Conservation (phyloP, 306 rosid species). For the Castanea mollissima region DNA sequence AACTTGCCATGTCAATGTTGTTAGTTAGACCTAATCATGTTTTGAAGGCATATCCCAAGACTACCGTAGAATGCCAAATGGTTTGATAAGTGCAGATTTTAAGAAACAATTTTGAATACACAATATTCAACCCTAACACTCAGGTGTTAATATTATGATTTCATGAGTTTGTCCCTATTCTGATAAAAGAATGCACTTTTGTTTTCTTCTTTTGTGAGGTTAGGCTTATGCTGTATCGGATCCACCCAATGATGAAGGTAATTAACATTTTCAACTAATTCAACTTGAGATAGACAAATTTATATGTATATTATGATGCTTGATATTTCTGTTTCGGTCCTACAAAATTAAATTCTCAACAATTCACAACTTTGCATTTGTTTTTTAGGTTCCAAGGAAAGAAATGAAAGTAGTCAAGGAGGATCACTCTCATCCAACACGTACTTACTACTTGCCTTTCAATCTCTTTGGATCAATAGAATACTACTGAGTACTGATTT, state of each 20-base stretch:
- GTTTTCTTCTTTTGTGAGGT: constrained; percentile 32
- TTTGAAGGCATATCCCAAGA: no score
- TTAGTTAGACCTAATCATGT: no score
- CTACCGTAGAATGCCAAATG: no score
- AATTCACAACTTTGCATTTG: constrained; percentile 19
- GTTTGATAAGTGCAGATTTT: no score
- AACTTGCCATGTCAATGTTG: no score
- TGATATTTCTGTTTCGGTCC: not conserved
- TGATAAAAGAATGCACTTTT: constrained; percentile 4
- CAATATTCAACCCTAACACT: no score
- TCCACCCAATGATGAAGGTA: constrained; percentile 44
- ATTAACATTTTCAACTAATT: constrained; percentile 2
- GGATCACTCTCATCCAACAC: constrained; percentile 32
- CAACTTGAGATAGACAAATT: not conserved
- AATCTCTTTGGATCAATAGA: constrained; percentile 24
- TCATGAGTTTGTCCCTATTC: not conserved
- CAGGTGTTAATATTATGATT: not conserved
- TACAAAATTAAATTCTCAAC: constrained; percentile 11
- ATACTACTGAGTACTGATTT: constrained; percentile 26
- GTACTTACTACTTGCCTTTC: constrained; percentile 52
- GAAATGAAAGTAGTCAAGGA: constrained; percentile 39
- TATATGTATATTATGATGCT: not conserved
- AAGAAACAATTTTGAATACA: no score
- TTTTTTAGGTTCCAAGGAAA: constrained; percentile 52
- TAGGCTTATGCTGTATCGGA: constrained; percentile 44